Conservation (phyloP, 83 land plant species). For the Picea engelmannii region DNA sequence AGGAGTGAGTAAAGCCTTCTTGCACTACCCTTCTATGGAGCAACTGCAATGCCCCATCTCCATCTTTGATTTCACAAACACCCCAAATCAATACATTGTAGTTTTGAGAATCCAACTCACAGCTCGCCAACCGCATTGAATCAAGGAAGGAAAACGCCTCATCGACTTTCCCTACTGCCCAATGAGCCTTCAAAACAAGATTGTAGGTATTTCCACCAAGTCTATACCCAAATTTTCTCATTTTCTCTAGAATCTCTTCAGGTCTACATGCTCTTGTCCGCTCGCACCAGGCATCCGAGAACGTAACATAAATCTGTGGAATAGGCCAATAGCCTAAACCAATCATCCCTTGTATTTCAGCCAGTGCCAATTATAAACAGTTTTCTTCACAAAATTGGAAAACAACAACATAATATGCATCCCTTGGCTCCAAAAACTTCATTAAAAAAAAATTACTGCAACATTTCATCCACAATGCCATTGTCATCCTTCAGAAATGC, state of each 20-base stretch:
- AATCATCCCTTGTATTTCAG: no score
- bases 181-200: not conserved
- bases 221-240: not conserved
- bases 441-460: no score
- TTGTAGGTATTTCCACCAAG: not conserved
- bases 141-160: not conserved
- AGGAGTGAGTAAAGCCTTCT: not conserved
- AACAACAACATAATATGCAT: no score
- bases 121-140: not conserved
- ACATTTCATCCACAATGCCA: no score
- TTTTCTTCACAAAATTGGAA: no score
- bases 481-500: no score
- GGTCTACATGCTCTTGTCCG: no score
- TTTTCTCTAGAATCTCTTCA: not conserved
- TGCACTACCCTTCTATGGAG: not conserved
- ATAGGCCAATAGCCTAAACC: no score
- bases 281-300: no score
- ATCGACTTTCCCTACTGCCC: not conserved
- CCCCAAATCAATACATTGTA: not conserved
- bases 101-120: not conserved
- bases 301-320: no score
- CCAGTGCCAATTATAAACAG: no score
- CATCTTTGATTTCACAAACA: not conserved
- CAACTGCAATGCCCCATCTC: not conserved
- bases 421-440: no score